Evolutionary conservation across 1,284 basidiomycete genomes (phyloP).

Genomic region (Cutaneotrichosporon sp.): DNA sequence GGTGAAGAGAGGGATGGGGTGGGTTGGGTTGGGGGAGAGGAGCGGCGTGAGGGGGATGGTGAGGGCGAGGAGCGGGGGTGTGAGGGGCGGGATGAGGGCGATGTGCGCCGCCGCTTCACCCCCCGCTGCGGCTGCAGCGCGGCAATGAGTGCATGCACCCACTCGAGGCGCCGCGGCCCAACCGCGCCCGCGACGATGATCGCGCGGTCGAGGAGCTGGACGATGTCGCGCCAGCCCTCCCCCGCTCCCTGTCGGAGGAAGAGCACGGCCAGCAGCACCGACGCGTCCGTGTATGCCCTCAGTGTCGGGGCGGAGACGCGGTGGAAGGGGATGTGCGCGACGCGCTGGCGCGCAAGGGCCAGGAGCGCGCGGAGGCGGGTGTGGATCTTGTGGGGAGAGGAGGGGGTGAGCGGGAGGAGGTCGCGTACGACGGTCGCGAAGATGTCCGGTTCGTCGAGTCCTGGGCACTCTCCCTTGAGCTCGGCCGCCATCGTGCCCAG

Average conservation of each 20-base stretch:
- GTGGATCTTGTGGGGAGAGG: background rate
- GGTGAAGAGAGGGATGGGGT: no score
- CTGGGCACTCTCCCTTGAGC: background rate
- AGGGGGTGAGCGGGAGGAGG: background rate
- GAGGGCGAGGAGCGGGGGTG: no score
- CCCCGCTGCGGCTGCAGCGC: slow-evolving; percentile 10
- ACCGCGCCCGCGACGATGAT: slow-evolving; percentile 81
- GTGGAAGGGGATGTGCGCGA: slow-evolving; percentile 53
- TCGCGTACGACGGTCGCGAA: background rate
- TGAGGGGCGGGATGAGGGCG: no score
- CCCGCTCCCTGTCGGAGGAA: slow-evolving; percentile 18
- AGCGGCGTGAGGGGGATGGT: no score
- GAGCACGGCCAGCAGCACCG: slow-evolving; percentile 35
- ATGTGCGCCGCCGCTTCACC: slow-evolving; percentile 2
- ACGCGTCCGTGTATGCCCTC: slow-evolving; percentile 55
- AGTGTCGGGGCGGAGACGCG: slow-evolving; percentile 52
- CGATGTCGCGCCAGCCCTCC: slow-evolving; percentile 22
- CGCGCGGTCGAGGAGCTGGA: slow-evolving; percentile 70
- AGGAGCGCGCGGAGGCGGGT: slow-evolving; percentile 36
- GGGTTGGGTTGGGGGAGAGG: no score
- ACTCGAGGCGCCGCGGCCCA: slow-evolving; percentile 63
- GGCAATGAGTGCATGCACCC: slow-evolving; percentile 65
- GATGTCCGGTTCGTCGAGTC: background rate
- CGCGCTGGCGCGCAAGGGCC: slow-evolving; percentile 51
- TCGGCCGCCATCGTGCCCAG: background rate